Evolutionary conservation across 208 protist species (phyloP).

Genomic region (Trypanosoma lewisi): DNA sequence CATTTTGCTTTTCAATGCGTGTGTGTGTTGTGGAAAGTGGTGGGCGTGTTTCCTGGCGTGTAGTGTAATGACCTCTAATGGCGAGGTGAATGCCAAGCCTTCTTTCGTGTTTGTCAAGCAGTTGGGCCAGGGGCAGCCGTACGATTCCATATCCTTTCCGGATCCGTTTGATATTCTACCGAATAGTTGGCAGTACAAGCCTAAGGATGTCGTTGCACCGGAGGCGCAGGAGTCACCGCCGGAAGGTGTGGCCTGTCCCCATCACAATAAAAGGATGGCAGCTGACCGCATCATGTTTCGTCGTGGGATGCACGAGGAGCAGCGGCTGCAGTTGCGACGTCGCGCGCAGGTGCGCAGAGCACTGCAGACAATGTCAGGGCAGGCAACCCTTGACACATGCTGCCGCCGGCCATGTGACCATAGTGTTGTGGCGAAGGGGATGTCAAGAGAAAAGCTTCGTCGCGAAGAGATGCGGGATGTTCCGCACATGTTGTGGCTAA

Average conservation of each 20-base stretch:
- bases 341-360: conserved; percentile 3
- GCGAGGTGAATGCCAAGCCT: background rate
- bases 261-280: background rate
- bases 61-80: background rate
- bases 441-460: conserved; percentile 14
- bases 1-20: background rate
- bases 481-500: conserved; percentile 22
- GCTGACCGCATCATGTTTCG: background rate
- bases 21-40: background rate
- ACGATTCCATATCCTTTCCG: conserved; percentile 22
- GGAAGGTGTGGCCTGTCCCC: background rate
- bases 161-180: conserved; percentile 26
- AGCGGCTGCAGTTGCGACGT: conserved; percentile 10
- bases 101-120: conserved; percentile 24
- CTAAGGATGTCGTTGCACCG: background rate
- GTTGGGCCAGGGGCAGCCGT: conserved; percentile 15
- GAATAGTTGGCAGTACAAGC: conserved; percentile 3
- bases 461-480: conserved; percentile 26
- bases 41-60: background rate
- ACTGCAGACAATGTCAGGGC: conserved; percentile 26
- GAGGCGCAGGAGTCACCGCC: background rate
- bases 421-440: background rate
- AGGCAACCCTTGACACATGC: conserved; percentile 5
- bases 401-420: background rate
- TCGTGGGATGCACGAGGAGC: conserved; percentile 25